phyloP scores from a whole-genome alignment of 2,329 filamentous ascomycete genomes.

The Calonectria pauciramosa region DNA sequence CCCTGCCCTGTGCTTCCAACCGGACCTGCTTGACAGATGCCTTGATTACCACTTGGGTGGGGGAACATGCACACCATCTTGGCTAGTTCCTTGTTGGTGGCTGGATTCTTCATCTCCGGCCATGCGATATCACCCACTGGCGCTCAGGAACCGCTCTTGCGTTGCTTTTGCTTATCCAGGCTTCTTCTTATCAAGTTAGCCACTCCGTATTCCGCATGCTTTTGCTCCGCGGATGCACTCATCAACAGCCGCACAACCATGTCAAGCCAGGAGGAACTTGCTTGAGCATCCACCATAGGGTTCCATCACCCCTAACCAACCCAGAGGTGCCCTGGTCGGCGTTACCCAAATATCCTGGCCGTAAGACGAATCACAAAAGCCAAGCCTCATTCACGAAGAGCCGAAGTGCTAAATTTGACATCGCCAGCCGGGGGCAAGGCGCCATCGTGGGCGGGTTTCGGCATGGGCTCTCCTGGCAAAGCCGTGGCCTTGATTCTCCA shows the following conservation, averaged over 20 bases:
- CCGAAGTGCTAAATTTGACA: constrained; percentile 45
- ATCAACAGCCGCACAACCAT: background rate
- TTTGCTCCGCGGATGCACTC: background rate
- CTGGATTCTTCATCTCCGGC: constrained; percentile 22
- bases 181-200: background rate
- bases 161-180: constrained; percentile 1
- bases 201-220: background rate
- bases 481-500: constrained; percentile 23
- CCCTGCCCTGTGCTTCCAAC: constrained; percentile 11
- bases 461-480: constrained; percentile 32
- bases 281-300: background rate
- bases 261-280: background rate
- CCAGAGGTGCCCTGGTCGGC: constrained; percentile 26
- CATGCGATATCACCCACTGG: constrained; percentile 12
- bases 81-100: constrained; percentile 7
- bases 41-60: constrained; percentile 4
- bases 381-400: constrained; percentile 27
- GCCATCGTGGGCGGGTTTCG: constrained; percentile 32
- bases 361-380: constrained; percentile 22
- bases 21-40: constrained; percentile 1
- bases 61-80: constrained; percentile 20
- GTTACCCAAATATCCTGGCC: constrained; percentile 31
- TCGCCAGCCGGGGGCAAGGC: constrained; percentile 32
- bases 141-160: background rate
- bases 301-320: constrained; percentile 21